phyloP scores from a whole-genome alignment of 345 rosid genomes.

The Dipteronia sinensis region DNA sequence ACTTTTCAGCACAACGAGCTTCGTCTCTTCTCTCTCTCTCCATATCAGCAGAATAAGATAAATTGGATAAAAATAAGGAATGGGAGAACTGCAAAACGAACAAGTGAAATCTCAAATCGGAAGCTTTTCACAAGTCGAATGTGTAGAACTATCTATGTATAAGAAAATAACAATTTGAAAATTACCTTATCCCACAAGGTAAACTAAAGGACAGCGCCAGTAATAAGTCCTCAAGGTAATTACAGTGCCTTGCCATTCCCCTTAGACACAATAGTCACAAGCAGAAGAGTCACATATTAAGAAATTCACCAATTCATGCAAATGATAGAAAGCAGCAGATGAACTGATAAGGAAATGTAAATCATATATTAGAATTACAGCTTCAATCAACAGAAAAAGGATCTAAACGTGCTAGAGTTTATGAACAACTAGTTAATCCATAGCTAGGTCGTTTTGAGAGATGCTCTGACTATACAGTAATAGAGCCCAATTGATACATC shows the following conservation, averaged over 20 bases:
- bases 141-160: neutral
- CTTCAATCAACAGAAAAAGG: too few species aligned
- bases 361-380: too few species aligned
- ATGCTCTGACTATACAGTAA: too few species aligned
- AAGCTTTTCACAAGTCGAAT: neutral
- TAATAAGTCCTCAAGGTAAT: conserved; percentile 94
- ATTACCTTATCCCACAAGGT: conserved; percentile 85
- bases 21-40: conserved; percentile 91
- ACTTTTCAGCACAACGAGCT: conserved; percentile 85
- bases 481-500: neutral
- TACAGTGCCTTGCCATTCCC: conserved; percentile 96
- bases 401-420: too few species aligned
- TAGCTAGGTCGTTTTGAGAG: too few species aligned
- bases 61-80: conserved; percentile 83
- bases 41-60: conserved; percentile 87
- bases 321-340: too few species aligned
- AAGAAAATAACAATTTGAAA: neutral
- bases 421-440: too few species aligned
- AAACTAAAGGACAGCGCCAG: conserved; percentile 91
- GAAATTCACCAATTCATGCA: neutral
- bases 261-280: conserved; percentile 33
- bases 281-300: neutral
- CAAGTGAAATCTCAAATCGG: neutral
- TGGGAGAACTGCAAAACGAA: conserved; percentile 58
- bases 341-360: too few species aligned